Conservation (phyloP, 2,329 filamentous ascomycete genomes). For the Aspergillus intermedius region DNA sequence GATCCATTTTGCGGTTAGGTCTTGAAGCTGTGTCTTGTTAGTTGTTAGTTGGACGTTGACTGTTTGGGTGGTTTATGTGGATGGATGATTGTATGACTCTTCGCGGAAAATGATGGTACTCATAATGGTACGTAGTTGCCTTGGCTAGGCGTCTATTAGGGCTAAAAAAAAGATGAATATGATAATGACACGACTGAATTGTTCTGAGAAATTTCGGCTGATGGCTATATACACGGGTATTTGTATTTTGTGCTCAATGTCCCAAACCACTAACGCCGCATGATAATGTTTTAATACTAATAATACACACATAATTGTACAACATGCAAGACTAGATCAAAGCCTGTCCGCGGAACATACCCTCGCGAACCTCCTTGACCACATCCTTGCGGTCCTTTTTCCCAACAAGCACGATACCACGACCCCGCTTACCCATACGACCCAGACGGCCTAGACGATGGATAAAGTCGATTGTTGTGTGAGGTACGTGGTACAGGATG, state of each 20-base stretch:
- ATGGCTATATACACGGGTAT: slow-evolving; percentile 2
- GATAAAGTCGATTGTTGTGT: slow-evolving; percentile 96
- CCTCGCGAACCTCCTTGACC: slow-evolving; percentile 84
- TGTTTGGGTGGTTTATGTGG: too few species aligned
- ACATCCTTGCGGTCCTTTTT: slow-evolving; percentile 85
- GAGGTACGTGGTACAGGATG: slow-evolving; percentile 93
- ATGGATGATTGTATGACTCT: too few species aligned
- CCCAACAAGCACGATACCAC: slow-evolving; percentile 84
- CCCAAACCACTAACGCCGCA: neutral
- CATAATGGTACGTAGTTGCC: too few species aligned
- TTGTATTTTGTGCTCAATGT: neutral
- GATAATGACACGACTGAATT: slow-evolving; percentile 1
- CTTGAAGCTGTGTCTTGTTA: too few species aligned
- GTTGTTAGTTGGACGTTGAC: too few species aligned
- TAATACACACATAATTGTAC: slow-evolving; percentile 11
- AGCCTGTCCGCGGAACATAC: slow-evolving; percentile 75
- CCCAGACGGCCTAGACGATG: slow-evolving; percentile 88
- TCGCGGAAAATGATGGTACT: too few species aligned
- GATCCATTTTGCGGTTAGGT: too few species aligned
- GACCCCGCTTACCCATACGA: slow-evolving; percentile 82
- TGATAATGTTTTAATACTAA: slow-evolving; percentile 3
- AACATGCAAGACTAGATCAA: slow-evolving; percentile 49
- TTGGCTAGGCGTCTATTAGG: too few species aligned
- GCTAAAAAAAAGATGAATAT: neutral
- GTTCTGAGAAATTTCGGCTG: slow-evolving; percentile 3